Percentiles rank a stretch among this genome's conserved stretches.
Evolutionary conservation across 2,329 filamentous ascomycete genomes (phyloP).

Genomic region (Clonostachys rosea): DNA sequence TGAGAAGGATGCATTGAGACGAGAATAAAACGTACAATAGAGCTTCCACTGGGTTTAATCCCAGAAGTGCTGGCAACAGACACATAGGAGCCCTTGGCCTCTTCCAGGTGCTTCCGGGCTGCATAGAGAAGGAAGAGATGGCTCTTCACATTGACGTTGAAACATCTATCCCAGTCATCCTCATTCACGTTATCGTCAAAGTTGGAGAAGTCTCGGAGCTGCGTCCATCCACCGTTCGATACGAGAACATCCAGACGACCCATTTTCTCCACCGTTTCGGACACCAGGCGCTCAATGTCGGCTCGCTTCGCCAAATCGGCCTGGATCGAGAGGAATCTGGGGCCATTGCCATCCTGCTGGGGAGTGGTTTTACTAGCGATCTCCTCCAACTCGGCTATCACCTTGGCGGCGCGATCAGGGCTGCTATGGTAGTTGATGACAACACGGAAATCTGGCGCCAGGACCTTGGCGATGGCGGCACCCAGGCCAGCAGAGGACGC

Average conservation of each 20-base stretch:
- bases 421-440: constrained; percentile 63
- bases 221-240: constrained; percentile 64
- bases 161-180: constrained; percentile 54
- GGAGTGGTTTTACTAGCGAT: too few species aligned
- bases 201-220: constrained; percentile 35
- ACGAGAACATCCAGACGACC: constrained; percentile 64
- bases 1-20: too few species aligned
- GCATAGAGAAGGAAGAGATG: constrained; percentile 57
- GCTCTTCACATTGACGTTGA: constrained; percentile 57
- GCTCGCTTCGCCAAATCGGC: too few species aligned
- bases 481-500: constrained; percentile 51
- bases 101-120: constrained; percentile 46
- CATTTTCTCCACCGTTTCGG: too few species aligned
- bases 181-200: constrained; percentile 50
- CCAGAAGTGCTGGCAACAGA: constrained; percentile 61
- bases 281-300: too few species aligned
- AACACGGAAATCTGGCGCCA: constrained; percentile 55
- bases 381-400: too few species aligned
- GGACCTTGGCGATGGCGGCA: constrained; percentile 53
- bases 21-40: constrained; percentile 30
- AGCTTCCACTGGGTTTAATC: constrained; percentile 57
- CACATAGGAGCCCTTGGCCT: constrained; percentile 52
- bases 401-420: constrained; percentile 36
- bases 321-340: too few species aligned
- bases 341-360: too few species aligned